A percentile compares a stretch with the other conserved stretches of the same genome.
Evolutionary conservation across 2,329 filamentous ascomycete genomes (phyloP).

Genomic region (Colletotrichum tanaceti): DNA sequence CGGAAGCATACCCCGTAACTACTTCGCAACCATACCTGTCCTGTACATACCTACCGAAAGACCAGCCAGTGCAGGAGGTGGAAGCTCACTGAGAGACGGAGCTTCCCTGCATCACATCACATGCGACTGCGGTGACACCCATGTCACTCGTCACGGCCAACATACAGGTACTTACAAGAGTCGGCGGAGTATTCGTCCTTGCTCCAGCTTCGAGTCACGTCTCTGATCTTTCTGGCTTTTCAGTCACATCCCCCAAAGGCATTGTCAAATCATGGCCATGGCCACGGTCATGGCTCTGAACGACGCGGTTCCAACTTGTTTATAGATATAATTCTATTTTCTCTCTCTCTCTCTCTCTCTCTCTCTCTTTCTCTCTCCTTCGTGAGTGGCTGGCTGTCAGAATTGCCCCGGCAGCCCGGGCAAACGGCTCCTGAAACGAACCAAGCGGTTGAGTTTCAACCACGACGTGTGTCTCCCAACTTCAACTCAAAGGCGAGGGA

Average conservation of each 20-base stretch:
- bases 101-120: neutral
- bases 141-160: neutral
- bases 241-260: neutral
- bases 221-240: too few species aligned
- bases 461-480: neutral
- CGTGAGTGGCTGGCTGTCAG: constrained; percentile 19
- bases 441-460: constrained; percentile 23
- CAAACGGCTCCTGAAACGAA: constrained; percentile 19
- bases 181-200: too few species aligned
- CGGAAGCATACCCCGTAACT: neutral
- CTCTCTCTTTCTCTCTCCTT: too few species aligned
- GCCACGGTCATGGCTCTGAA: neutral
- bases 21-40: too few species aligned
- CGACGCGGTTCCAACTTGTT: neutral
- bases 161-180: neutral
- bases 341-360: too few species aligned
- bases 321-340: too few species aligned
- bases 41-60: too few species aligned
- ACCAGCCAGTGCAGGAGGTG: neutral
- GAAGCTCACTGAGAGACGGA: neutral
- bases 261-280: neutral
- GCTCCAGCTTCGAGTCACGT: neutral
- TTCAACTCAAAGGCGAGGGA: neutral
- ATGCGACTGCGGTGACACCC: neutral
- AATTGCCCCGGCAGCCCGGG: neutral